phyloP scores from a whole-genome alignment of 306 rosid genomes.

The Corylus avellana region DNA sequence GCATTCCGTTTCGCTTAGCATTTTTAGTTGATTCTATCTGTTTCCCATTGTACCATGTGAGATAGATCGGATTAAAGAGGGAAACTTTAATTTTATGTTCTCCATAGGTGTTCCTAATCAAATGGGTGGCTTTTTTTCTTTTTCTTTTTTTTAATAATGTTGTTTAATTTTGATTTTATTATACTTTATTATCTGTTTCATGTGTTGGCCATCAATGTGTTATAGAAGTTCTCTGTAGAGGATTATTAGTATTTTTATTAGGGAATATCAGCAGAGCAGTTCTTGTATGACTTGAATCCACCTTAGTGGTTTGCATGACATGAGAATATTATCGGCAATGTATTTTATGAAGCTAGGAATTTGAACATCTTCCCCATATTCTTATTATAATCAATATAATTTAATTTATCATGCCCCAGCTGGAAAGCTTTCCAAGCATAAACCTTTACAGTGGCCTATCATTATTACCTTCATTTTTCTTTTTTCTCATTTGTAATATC shows the following conservation, averaged over 20 bases:
- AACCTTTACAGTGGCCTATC: neutral
- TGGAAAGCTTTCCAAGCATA: constrained; percentile 11
- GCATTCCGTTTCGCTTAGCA: neutral
- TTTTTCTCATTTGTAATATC: neutral
- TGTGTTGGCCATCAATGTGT: neutral
- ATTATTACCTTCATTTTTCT: neutral
- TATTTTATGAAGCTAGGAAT: neutral
- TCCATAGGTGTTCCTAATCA: constrained; percentile 37
- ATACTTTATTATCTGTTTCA: too few species aligned
- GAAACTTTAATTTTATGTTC: constrained; percentile 23
- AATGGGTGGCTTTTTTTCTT: constrained; percentile 21
- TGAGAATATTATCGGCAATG: neutral
- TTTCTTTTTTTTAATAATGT: neutral
- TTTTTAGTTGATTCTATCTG: constrained; percentile 10
- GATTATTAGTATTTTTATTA: neutral
- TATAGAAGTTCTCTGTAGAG: too few species aligned
- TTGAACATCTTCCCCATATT: neutral
- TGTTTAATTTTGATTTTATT: neutral
- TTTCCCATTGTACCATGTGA: constrained; percentile 20
- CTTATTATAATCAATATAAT: neutral
- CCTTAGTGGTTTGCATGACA: neutral
- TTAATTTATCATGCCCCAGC: neutral
- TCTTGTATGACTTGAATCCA: neutral
- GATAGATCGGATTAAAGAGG: constrained; percentile 24
- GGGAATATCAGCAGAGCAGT: neutral